phyloP scores from a whole-genome alignment of 768 basidiomycete species.

The Calocybe indica region DNA sequence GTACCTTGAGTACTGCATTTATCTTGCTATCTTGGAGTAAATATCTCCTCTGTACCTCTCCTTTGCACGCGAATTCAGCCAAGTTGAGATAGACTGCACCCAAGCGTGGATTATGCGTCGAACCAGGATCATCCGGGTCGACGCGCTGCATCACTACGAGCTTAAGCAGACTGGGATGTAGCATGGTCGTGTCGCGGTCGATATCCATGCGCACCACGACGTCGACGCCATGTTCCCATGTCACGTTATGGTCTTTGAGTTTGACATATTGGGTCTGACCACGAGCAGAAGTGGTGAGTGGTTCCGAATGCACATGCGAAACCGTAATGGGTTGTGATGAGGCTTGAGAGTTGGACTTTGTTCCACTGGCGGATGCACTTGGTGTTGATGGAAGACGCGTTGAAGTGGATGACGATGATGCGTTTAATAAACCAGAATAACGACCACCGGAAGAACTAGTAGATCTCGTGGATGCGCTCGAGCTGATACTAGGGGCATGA shows the following conservation, averaged over 20 bases:
- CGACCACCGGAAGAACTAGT: neutral
- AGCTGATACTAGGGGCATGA: conserved; percentile 9
- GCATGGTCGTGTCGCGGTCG: conserved; percentile 41
- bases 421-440: conserved; percentile 6
- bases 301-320: conserved; percentile 2
- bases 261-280: conserved; percentile 57
- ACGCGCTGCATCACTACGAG: conserved; percentile 62
- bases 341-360: conserved; percentile 4
- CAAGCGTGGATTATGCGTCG: conserved; percentile 46
- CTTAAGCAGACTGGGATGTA: conserved; percentile 59
- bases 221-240: conserved; percentile 55
- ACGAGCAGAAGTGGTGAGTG: conserved; percentile 32
- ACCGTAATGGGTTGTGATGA: conserved; percentile 7
- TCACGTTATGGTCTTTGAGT: conserved; percentile 59
- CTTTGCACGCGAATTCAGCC: conserved; percentile 66
- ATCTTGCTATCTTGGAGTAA: conserved; percentile 69
- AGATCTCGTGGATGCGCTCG: conserved; percentile 2
- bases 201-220: conserved; percentile 56
- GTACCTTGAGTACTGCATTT: conserved; percentile 71
- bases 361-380: conserved; percentile 7
- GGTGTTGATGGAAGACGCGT: conserved; percentile 4
- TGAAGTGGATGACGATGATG: conserved; percentile 4
- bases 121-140: conserved; percentile 36
- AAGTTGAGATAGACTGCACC: conserved; percentile 67
- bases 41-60: conserved; percentile 56